Base-by-base conservation (phyloP, 345 rosid genomes). In the Iberis pinnata region DNA sequence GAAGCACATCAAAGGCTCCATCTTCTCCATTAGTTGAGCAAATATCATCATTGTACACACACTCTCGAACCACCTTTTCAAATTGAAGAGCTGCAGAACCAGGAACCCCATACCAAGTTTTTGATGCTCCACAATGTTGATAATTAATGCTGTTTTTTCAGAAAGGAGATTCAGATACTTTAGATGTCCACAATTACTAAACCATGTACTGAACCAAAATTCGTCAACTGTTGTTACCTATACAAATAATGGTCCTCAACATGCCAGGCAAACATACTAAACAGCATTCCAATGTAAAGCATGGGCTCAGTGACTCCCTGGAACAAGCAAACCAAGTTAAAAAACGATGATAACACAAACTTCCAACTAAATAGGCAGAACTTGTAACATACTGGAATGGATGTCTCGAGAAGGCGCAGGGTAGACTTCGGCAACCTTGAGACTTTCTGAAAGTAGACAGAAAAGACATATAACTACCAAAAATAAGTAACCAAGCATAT, bases 231-330 rank as follows among this genome's bases (percentile, higher is more conserved):
- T 20, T 53, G 27, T 53, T 80, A 93, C 99, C 99, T 93, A 67
- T 88, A 93, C 75, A 93, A 69, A 69, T 86, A 93, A 71, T 93
- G 99, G 70, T 88, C 99, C 72, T 93, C 99, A 55, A 93, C 99
- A 44, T 93, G 99, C 99, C 99, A 93, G 35, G 99, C 99, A 79
- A 93, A 93, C 78, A 89, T 72, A 58, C 99, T 93, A 74, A 93
- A 93, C 20, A 93, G 78, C 99, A 93, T 93, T 68, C 99, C 99
- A 16, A 93, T 84, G 79, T 93, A 93, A 73, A 93, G 96, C 99
- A 93, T 93, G n/a, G 99, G 99, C 43, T 93, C 99, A 25, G 99
- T 93, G 56, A 93, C 88, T 56, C 99, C 99, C 99, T 93, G 84
- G 59, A 82, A 75, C 46, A 70, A 61, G 64, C 33, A 53, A 51